A percentile compares a stretch with the other conserved stretches of the same genome.
Conservation (phyloP, 2,329 filamentous ascomycete genomes). For the Alternaria hordeiaustralica region DNA sequence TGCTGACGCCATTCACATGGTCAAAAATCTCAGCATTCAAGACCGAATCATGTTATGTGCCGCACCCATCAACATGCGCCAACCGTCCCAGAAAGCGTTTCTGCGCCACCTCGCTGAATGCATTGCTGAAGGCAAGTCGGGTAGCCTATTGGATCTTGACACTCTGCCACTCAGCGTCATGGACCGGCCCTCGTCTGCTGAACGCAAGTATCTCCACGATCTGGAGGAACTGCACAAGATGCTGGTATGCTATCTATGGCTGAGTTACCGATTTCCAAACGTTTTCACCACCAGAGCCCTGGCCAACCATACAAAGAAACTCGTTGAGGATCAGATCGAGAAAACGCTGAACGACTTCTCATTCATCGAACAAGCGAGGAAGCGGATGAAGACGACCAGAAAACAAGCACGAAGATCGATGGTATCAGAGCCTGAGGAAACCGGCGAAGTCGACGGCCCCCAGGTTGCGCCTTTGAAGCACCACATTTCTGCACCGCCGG, state of each 20-base stretch:
- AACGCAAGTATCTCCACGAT: conserved; percentile 65
- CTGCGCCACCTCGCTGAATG: conserved; percentile 71
- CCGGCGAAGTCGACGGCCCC: neutral
- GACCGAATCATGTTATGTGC: conserved; percentile 80
- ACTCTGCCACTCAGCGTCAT: conserved; percentile 76
- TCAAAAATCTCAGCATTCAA: conserved; percentile 68
- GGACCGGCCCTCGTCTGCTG: conserved; percentile 59
- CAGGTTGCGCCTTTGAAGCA: neutral
- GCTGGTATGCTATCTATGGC: conserved; percentile 88
- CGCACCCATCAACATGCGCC: conserved; percentile 69
- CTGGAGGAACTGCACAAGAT: conserved; percentile 83
- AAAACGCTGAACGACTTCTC: conserved; percentile 65
- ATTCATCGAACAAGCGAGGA: conserved; percentile 32
- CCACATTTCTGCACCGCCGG: conserved; percentile 7
- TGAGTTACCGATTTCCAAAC: conserved; percentile 85
- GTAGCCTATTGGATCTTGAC: conserved; percentile 73
- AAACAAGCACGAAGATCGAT: conserved; percentile 12
- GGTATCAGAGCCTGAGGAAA: neutral
- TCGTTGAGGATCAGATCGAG: conserved; percentile 80
- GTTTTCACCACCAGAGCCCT: conserved; percentile 78
- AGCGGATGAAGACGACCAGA: conserved; percentile 8
- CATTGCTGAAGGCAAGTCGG: conserved; percentile 71
- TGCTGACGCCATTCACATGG: conserved; percentile 76
- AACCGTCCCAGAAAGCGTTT: conserved; percentile 54
- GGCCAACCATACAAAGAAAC: conserved; percentile 77